Evolutionary conservation across 2,329 filamentous ascomycete species (phyloP), one percentile per base, ranked within the genome.

Genomic region (Fusarium haematococcum): DNA sequence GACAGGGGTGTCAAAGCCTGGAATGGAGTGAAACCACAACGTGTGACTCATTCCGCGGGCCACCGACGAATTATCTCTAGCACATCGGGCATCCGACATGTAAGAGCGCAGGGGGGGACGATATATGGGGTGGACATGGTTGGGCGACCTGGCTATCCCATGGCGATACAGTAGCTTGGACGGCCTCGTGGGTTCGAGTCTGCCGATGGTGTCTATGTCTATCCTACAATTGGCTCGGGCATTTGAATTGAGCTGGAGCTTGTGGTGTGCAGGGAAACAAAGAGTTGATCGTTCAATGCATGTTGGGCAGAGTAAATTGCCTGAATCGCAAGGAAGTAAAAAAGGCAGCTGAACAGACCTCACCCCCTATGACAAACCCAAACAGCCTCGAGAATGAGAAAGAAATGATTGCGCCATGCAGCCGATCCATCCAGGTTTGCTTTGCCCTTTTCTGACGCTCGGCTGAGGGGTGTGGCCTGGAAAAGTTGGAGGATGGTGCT

Each of bases 1-100:
- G 57, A 71, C 77, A 79, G 76, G 77, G 77, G 69, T 79, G 39
- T 5, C 20, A 74, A 56, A 70, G 67, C 68, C 59, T 77, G 69
- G 74, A 78, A 78, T 77, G 73, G 67, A 77, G 69, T 79, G 77
- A 79, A 78, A 79, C 77, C 57, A 65, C 64, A 69, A 58, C 65
- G 71, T 79, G 77, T 79, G 77, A 79, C 77, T 79, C 77, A 79
- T 78, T 76, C 56, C 63, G 66, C 58, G 68, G 74, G 52, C 61
- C 69, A 70, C 68, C 61, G 60, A 75, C 71, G 72, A 78, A 77
- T 78, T 66, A 74, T 67, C 65, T 64, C 68, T 67, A 50, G 67
- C 68, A 69, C 54, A 65, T 68, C 68, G 63, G 48, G 70, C 73
- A 74, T 76, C 56, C 74, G 45, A 69, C 48, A 71, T 65, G 63